phyloP scores from a whole-genome alignment of 2,329 filamentous ascomycete genomes.

The Colletotrichum neosansevieriae region DNA sequence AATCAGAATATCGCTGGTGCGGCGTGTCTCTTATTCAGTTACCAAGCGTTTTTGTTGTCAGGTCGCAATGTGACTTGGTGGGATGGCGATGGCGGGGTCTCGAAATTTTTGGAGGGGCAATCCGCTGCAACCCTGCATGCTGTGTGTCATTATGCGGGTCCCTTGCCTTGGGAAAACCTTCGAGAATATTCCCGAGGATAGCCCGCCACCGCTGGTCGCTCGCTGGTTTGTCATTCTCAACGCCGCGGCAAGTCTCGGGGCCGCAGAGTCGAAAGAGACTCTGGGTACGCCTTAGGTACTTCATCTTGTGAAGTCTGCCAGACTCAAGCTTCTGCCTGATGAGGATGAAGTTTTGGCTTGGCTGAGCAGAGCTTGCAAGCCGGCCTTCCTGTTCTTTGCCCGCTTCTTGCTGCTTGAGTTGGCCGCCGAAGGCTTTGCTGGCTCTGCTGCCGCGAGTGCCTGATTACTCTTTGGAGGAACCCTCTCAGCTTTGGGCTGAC shows the following conservation, averaged over 20 bases:
- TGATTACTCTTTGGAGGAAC: constrained; percentile 10
- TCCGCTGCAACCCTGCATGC: constrained; percentile 37
- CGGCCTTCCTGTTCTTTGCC: constrained; percentile 73
- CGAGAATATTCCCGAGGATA: constrained; percentile 42
- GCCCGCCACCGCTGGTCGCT: constrained; percentile 17
- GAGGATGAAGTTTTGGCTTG: constrained; percentile 58
- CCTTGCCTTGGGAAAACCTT: constrained; percentile 30
- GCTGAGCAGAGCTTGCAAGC: constrained; percentile 73
- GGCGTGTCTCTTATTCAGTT: background rate
- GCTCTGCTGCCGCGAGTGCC: constrained; percentile 10
- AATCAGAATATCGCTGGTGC: background rate
- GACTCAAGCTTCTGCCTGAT: constrained; percentile 57
- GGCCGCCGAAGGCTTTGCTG: constrained; percentile 49
- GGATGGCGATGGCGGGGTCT: constrained; percentile 41
- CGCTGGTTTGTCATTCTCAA: constrained; percentile 20
- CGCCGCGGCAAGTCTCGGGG: background rate
- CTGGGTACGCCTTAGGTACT: constrained; percentile 28
- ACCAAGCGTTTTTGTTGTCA: constrained; percentile 29
- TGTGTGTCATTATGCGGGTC: constrained; percentile 40
- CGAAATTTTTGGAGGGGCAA: constrained; percentile 46
- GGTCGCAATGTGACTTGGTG: constrained; percentile 36
- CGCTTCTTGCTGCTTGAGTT: constrained; percentile 74
- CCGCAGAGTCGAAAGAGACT: too few relatives aligned
- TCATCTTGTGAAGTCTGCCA: constrained; percentile 67
- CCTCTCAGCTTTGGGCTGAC: constrained; percentile 44